These are phyloP conservation scores for Colletotrichum euphorbiae DNA, from an alignment of 2,329 filamentous ascomycete species.

Conservation along the genomic window DNA sequence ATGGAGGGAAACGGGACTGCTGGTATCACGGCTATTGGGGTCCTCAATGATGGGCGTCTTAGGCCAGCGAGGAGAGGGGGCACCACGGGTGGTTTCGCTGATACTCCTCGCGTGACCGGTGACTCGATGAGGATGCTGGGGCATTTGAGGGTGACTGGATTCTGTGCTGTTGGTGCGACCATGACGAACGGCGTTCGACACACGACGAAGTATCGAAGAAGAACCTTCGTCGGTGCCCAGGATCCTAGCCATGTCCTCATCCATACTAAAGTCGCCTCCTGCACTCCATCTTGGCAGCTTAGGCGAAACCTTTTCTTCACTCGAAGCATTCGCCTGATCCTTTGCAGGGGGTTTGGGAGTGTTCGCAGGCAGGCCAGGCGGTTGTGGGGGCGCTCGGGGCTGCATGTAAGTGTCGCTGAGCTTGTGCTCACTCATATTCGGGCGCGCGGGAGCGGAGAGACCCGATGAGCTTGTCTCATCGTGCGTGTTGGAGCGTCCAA, in stretches of 20 bases:
- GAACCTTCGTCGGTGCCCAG: conserved; percentile 81
- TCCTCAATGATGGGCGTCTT: conserved; percentile 72
- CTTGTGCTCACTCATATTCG: conserved; percentile 54
- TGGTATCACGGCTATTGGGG: conserved; percentile 67
- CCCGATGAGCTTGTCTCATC: conserved; percentile 42
- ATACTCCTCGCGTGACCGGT: conserved; percentile 69
- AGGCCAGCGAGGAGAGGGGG: conserved; percentile 76
- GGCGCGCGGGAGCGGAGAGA: conserved; percentile 42
- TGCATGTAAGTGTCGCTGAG: conserved; percentile 67
- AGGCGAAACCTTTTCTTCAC: conserved; percentile 67
- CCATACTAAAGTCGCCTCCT: conserved; percentile 90
- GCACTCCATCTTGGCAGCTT: conserved; percentile 80
- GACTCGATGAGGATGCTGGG: conserved; percentile 34
- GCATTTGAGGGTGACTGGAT: conserved; percentile 52
- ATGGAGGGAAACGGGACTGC: conserved; percentile 76
- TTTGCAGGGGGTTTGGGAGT: conserved; percentile 55
- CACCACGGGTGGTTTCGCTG: conserved; percentile 74
- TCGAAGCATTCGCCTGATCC: conserved; percentile 59
- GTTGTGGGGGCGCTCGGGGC: conserved; percentile 66
- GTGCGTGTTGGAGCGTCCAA: conserved; percentile 42
- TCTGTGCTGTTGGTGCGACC: conserved; percentile 88
- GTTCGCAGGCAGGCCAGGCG: conserved; percentile 55
- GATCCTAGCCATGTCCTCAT: conserved; percentile 94
- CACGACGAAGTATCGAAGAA: conserved; percentile 84
- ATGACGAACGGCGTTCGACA: conserved; percentile 94